Base-by-base conservation (phyloP, 768 basidiomycete species). In the Russula foetens region DNA sequence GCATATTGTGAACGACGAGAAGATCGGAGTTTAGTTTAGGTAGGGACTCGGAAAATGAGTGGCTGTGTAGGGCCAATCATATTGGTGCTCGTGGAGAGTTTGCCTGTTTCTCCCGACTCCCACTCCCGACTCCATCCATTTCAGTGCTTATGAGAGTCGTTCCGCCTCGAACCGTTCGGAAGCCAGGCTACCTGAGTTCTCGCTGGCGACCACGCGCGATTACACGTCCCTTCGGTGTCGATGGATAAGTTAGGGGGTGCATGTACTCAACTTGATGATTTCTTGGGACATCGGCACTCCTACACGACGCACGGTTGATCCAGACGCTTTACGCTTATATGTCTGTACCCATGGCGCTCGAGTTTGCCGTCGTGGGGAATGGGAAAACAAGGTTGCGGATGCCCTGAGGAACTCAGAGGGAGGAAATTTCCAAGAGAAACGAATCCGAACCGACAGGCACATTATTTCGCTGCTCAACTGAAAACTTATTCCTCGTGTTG, bases 321-420 rank as follows among this genome's bases (percentile, higher is more conserved):
- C 60, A 47, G 33, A 78, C 23, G 65, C 69, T 45, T 11, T 77
- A 48, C 69, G 76, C 64, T 62, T 90, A 19, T 88, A 85, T 66
- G 82, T 93, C 1, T 93, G 91, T 69, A 91, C 90, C 4, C 91
- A 93, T 69, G 83, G 81, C 5, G 76, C 80, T 43, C 79, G 90
- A 52, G 90, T 92, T 69, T 94, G 90, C 72, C 78, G 90, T 6
- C 92, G 91, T 63, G 86, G 86, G 2, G 78, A 85, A 12, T 77
- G 71, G 23, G 90, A 91, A 0, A 77, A 78, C 3, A 75, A 73
- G 12, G 79, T 92, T 7, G 81, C 76, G 3, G 73, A 73, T 0
- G 77, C 83, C 3, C 68, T 94, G 28, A 72, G 74, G 19, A 72
- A 75, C 83, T 3, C 68, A 92, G 28, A 72, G 74, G 19, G 72